Evolutionary conservation across 2,329 filamentous ascomycete genomes (phyloP).

Genomic region (Gremmenia infestans): DNA sequence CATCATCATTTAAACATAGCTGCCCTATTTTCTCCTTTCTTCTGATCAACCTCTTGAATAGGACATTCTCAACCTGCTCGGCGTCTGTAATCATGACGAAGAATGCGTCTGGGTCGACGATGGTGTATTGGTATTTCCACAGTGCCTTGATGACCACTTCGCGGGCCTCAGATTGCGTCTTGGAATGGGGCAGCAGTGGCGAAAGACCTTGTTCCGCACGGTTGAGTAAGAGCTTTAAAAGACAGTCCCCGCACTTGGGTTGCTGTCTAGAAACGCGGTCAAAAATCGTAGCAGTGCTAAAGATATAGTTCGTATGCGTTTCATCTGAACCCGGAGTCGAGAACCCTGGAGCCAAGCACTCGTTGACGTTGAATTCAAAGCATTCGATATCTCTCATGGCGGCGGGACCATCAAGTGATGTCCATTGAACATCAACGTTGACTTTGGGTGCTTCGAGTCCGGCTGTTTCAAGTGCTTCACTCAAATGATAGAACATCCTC

Average conservation of each 20-base stretch:
- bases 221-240: conserved; percentile 38
- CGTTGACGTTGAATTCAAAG: conserved; percentile 37
- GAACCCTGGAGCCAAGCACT: conserved; percentile 39
- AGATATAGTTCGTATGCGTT: conserved; percentile 33
- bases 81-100: conserved; percentile 42
- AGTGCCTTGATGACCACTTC: conserved; percentile 35
- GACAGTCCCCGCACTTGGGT: conserved; percentile 38
- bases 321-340: conserved; percentile 34
- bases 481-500: conserved; percentile 37
- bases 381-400: conserved; percentile 38
- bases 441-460: conserved; percentile 37
- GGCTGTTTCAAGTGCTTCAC: conserved; percentile 32
- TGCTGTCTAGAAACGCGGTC: conserved; percentile 35
- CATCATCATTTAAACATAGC: conserved; percentile 41
- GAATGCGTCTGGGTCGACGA: conserved; percentile 37
- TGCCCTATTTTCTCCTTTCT: conserved; percentile 33
- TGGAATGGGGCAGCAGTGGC: conserved; percentile 30
- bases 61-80: conserved; percentile 36
- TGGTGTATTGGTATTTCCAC: conserved; percentile 38
- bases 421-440: conserved; percentile 39
- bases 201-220: conserved; percentile 33
- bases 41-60: conserved; percentile 35
- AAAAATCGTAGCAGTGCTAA: conserved; percentile 36
- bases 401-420: conserved; percentile 37
- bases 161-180: conserved; percentile 31